Conservation (phyloP, 345 rosid genomes). For the Rhodomyrtus tomentosa region DNA sequence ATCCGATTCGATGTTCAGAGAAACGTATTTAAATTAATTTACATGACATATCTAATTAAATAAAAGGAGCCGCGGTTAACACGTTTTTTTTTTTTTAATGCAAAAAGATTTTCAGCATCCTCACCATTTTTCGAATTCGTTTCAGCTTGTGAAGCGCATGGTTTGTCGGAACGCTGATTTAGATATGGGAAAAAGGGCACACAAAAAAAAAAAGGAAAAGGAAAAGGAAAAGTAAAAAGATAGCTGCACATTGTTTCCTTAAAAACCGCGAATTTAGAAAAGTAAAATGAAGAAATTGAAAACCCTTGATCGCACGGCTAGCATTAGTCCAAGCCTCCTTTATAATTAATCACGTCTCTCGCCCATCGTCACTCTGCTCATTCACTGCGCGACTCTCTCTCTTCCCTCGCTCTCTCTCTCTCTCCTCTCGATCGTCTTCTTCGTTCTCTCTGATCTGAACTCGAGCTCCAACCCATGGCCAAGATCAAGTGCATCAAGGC, state of each 20-base stretch:
- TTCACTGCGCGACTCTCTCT: background rate
- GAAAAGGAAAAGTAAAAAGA: background rate
- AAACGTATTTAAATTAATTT: too few species aligned
- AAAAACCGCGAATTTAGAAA: background rate
- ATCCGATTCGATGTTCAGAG: too few species aligned
- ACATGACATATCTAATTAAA: too few species aligned
- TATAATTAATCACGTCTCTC: background rate
- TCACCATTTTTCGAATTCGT: background rate
- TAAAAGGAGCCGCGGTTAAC: too few species aligned
- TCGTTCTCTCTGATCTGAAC: background rate
- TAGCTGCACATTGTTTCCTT: background rate
- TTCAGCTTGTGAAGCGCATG: background rate
- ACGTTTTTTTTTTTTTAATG: background rate
- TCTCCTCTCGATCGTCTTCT: background rate
- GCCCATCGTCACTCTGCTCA: background rate
- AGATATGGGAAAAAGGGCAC: background rate
- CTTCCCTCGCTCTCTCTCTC: background rate
- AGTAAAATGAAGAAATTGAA: too few species aligned
- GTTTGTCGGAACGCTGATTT: background rate
- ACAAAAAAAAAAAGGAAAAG: too few species aligned
- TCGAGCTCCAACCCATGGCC: slow-evolving; percentile 26
- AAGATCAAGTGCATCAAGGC: slow-evolving; percentile 60
- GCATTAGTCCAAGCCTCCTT: background rate
- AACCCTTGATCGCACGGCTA: background rate
- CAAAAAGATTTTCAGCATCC: background rate